These are phyloP conservation scores for Cerrena zonata DNA, from an alignment of 1,284 basidiomycete species.

Conservation along the genomic window DNA sequence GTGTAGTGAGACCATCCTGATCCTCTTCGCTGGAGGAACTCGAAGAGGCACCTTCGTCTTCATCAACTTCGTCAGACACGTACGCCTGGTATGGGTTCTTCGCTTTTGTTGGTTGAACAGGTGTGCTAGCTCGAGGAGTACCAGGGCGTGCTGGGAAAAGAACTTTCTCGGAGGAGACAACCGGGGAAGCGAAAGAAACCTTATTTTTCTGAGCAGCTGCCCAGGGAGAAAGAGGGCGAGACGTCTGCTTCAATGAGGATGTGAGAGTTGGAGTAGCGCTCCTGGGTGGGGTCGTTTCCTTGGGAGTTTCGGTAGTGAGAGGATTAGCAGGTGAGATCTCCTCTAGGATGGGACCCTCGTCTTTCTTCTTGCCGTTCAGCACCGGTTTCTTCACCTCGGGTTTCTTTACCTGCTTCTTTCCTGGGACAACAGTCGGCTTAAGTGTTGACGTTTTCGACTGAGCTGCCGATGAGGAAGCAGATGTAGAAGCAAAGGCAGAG, in stretches of 20 bases:
- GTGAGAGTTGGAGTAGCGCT: background rate
- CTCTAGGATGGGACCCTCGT: background rate
- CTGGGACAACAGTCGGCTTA: background rate
- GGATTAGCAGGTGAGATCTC: background rate
- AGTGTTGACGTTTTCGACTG: background rate
- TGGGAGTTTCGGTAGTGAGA: background rate
- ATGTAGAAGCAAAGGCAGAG: too few species aligned
- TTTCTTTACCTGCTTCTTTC: conserved; percentile 3
- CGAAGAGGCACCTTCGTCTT: background rate
- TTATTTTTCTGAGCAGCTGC: background rate
- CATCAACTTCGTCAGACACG: background rate
- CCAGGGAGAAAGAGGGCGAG: background rate
- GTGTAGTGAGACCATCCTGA: background rate
- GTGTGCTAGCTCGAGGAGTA: background rate
- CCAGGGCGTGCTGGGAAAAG: too few species aligned
- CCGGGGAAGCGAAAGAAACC: background rate
- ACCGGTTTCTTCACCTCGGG: background rate
- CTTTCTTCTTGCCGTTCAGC: background rate
- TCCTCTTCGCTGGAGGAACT: background rate
- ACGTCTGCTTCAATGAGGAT: background rate
- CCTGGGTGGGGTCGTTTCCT: background rate
- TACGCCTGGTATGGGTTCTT: background rate
- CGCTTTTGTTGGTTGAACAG: background rate
- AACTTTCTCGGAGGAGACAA: background rate
- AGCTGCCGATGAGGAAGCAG: background rate